Evolutionary conservation across 2,329 filamentous ascomycete species (phyloP), one percentile per base, ranked within the genome.

Genomic region (Lachnellula arida): DNA sequence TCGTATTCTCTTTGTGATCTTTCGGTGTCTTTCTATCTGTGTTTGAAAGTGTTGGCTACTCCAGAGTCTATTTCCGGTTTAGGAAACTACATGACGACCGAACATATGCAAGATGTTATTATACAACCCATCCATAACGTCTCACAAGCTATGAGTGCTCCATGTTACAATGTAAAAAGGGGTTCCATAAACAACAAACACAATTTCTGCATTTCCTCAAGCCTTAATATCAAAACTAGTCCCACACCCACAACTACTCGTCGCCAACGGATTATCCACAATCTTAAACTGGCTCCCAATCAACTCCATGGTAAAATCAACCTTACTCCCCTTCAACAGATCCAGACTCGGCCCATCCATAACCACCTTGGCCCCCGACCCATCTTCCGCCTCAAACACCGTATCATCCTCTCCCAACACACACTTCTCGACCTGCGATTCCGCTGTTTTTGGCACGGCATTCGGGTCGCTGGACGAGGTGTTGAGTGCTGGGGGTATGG

Each of bases 281-380:
- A 99, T 91, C 78, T 96, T 96, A 74, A 99, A 99, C 75, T 97
- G 92, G 67, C 87, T 90, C 25, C 88, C 88, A 68, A 97, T 97
- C 74, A 99, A 77, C 76, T 97, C 94, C 81, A 89, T 94, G 0
- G 92, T 97, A 68, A 92, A 99, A 70, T 99, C 94, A 39, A 99
- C 86, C 71, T 92, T 97, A 75, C 92, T 97, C 9, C 93, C 94
- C 69, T 91, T 92, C 56, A 99, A 74, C 52, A 99, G 74, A 62
- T 96, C 91, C 57, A 99, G 74, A 51, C 91, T 96, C 2, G 91
- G 84, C 63, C 87, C 83, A 69, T 99, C 94, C 68, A 99, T 84
- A 22, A 97, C 87, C 9, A 99, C 84, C 72, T 90, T 94, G n/a
- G 94, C 81, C 17, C 73, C 78, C 5, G 75, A 75, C 28, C 80